These are phyloP conservation scores for Phlebiopsis gigantea DNA, from an alignment of 768 basidiomycete genomes.

Conservation along the genomic window DNA sequence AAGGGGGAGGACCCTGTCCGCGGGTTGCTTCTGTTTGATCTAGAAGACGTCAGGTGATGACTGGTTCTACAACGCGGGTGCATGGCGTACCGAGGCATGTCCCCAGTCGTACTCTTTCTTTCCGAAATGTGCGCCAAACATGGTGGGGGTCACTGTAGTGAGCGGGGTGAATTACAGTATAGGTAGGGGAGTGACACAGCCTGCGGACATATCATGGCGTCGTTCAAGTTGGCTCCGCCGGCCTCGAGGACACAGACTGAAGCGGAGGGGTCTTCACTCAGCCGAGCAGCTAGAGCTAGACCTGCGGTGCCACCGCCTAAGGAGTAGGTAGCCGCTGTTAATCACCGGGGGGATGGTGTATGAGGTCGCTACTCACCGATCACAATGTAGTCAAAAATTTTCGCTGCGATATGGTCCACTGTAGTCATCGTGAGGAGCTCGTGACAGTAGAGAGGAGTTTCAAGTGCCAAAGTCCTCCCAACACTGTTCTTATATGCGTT, in stretches of 20 bases:
- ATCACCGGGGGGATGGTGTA: background rate
- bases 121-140: slow-evolving; percentile 16
- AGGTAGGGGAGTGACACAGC: background rate
- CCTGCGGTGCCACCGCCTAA: slow-evolving; percentile 4
- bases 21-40: slow-evolving; percentile 2
- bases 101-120: slow-evolving; percentile 17
- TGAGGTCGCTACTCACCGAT: background rate
- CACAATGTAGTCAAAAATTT: slow-evolving; percentile 7
- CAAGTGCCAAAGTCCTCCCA: too few relatives aligned
- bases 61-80: background rate
- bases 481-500: too few relatives aligned
- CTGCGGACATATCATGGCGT: background rate
- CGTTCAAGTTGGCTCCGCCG: slow-evolving; percentile 14
- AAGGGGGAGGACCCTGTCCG: background rate
- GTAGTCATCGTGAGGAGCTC: background rate
- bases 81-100: slow-evolving; percentile 16
- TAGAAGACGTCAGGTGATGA: background rate
- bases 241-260: slow-evolving; percentile 19
- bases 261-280: slow-evolving; percentile 24
- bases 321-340: background rate
- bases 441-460: background rate
- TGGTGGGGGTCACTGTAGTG: slow-evolving; percentile 15
- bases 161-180: background rate
- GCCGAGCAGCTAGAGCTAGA: slow-evolving; percentile 32
- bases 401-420: background rate